Percentiles rank a stretch among this genome's conserved stretches.
Conservation (phyloP, 495 filamentous ascomycete genomes). For the Neurospora sp. region DNA sequence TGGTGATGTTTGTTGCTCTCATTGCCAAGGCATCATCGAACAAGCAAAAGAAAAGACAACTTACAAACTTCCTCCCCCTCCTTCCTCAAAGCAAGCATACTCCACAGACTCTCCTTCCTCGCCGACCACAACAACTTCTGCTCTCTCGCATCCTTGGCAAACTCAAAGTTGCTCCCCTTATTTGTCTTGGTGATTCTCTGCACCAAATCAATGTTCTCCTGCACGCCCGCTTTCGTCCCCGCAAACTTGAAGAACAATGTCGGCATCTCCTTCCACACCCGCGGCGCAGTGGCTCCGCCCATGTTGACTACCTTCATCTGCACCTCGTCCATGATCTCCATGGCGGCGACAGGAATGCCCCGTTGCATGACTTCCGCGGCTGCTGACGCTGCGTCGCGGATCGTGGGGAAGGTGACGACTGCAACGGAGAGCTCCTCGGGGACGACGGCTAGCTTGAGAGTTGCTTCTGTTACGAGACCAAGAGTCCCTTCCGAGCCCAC, state of each 20-base stretch:
- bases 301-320: slow-evolving; percentile 73
- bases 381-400: slow-evolving; percentile 60
- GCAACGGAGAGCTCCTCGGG: slow-evolving; percentile 66
- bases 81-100: slow-evolving; percentile 58
- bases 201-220: slow-evolving; percentile 57
- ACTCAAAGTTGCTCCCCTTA: slow-evolving; percentile 60
- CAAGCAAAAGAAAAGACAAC: slow-evolving; percentile 10
- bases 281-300: slow-evolving; percentile 53
- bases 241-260: slow-evolving; percentile 82
- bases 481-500: slow-evolving; percentile 73
- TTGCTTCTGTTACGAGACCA: slow-evolving; percentile 66
- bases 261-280: slow-evolving; percentile 64
- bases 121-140: slow-evolving; percentile 66
- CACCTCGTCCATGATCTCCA: slow-evolving; percentile 79
- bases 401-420: slow-evolving; percentile 64
- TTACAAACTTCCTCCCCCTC: slow-evolving; percentile 49
- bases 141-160: slow-evolving; percentile 57
- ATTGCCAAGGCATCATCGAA: neutral
- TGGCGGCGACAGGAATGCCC: slow-evolving; percentile 64
- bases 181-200: slow-evolving; percentile 53
- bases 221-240: slow-evolving; percentile 58
- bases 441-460: slow-evolving; percentile 63
- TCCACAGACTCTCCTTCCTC: slow-evolving; percentile 67
- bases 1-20: neutral
- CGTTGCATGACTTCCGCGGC: slow-evolving; percentile 61